These are phyloP conservation scores for Rhexocercosporidium sp. DNA, from an alignment of 2,329 filamentous ascomycete genomes.

Conservation along the genomic window DNA sequence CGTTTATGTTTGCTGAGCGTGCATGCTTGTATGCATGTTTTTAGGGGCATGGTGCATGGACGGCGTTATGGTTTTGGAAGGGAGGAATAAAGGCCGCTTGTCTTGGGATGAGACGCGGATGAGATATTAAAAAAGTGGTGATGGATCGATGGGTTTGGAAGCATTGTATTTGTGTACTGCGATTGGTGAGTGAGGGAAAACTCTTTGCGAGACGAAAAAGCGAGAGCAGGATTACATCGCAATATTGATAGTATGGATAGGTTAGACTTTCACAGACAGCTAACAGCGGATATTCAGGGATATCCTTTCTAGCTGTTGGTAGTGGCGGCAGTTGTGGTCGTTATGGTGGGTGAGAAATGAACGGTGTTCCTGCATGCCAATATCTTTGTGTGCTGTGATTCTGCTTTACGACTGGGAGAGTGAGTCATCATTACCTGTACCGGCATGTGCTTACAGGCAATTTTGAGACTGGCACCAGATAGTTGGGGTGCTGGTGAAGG, in stretches of 20 bases:
- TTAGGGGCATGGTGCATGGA: background rate
- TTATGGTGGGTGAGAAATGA: background rate
- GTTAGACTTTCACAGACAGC: too few relatives aligned
- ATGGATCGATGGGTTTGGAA: background rate
- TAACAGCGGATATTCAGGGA: background rate
- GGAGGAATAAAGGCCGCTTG: background rate
- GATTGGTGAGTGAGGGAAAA: background rate
- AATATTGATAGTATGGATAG: background rate
- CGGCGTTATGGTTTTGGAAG: slow-evolving; percentile 1
- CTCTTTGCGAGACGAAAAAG: background rate
- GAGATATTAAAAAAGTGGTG: background rate
- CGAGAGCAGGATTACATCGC: background rate
- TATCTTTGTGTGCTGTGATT: background rate
- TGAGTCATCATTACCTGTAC: too few relatives aligned
- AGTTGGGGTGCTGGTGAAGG: too few relatives aligned
- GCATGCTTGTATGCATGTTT: background rate
- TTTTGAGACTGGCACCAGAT: too few relatives aligned
- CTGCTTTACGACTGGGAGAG: background rate
- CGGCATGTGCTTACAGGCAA: too few relatives aligned
- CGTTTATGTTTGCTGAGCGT: background rate
- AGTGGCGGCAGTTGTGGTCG: background rate
- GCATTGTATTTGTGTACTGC: background rate
- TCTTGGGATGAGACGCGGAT: background rate
- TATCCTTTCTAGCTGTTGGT: background rate
- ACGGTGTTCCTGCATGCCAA: background rate